These are phyloP conservation scores for Blastobotrys robertii DNA, from an alignment of 805 yeast species.

Conservation along the genomic window DNA sequence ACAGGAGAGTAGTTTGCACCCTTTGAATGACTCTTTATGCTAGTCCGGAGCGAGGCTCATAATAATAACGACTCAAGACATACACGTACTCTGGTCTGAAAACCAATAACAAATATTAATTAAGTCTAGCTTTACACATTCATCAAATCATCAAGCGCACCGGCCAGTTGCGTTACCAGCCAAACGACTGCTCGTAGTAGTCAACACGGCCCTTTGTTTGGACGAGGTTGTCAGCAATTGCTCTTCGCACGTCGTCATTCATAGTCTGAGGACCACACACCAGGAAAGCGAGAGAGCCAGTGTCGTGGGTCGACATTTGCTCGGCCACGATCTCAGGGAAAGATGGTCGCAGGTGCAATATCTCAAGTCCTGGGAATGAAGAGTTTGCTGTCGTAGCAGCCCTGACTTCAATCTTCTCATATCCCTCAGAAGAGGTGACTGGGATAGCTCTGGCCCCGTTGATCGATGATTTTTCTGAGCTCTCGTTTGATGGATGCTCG, in stretches of 20 bases:
- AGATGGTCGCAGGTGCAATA: neutral
- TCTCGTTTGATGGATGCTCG: neutral
- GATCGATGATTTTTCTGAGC: too few relatives aligned
- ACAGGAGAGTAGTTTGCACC: too few relatives aligned
- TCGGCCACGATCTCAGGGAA: neutral
- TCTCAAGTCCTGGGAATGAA: slow-evolving; percentile 28
- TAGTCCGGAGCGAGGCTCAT: too few relatives aligned
- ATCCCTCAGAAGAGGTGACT: neutral
- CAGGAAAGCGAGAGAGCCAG: slow-evolving; percentile 17
- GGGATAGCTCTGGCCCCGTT: too few relatives aligned
- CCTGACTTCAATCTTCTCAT: neutral
- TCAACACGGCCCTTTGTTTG: slow-evolving; percentile 43
- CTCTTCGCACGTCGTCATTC: slow-evolving; percentile 45
- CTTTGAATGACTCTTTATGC: too few relatives aligned
- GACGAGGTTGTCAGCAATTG: slow-evolving; percentile 35
- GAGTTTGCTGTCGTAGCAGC: slow-evolving; percentile 32
- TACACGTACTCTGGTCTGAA: too few relatives aligned
- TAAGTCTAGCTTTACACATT: too few relatives aligned
- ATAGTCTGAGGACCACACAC: slow-evolving; percentile 55
- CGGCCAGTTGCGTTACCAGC: slow-evolving; percentile 45
- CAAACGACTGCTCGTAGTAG: slow-evolving; percentile 59
- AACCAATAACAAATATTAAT: too few relatives aligned
- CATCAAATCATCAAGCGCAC: too few relatives aligned
- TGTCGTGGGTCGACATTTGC: neutral
- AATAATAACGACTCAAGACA: too few relatives aligned